Base-by-base conservation (phyloP, 805 yeast genomes). In the Pichia nakasei region DNA sequence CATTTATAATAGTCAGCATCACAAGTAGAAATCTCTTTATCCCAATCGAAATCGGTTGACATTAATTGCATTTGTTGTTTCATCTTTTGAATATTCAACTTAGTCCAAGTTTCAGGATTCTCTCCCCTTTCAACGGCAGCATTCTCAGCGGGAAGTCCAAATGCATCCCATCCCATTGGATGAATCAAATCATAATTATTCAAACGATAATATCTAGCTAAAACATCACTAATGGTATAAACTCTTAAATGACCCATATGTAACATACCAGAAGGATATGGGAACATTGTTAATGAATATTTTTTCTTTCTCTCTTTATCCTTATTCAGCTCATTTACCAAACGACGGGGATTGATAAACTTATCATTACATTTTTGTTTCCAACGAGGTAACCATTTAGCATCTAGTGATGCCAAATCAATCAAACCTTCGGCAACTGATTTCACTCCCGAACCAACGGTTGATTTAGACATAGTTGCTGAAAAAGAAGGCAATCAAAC, bases 161-260 rank as follows among this genome's bases (percentile, higher is more conserved):
- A 93, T 0, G 97, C 95, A 68, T 93, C 98, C 97, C 97, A 93
- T 0, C 98, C 98, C 95, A 93, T 89, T 0, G 97, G 97, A 58
- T 93, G 96, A 2, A 91, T 69, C 13, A 91, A 96, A 33, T 79
- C 66, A 52, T 71, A 74, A 1, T 96, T 96, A 41, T 73, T 75
- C 64, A 85, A 72, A 50, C 93, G 69, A 51, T 85, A 75, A 60
- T 75, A 91, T 51, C 97, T 68, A 1, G 95, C 74, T 34, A 93
- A 58, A 2, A 80, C 82, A 61, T 93, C 98, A 53, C 89, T 79
- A 26, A 93, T 87, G 1, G 96, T 84, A 61, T 85, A 93, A 0
- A 93, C 98, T 42, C 98, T 69, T 37, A 89, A 70, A 63, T 93
- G 98, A 0, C 98, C 98, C 74, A 93, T 79, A 58, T 93, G 98